Evolutionary conservation across 768 basidiomycete species (phyloP), one percentile per base, ranked within the genome.

Genomic region (Tephrocybe sp.): DNA sequence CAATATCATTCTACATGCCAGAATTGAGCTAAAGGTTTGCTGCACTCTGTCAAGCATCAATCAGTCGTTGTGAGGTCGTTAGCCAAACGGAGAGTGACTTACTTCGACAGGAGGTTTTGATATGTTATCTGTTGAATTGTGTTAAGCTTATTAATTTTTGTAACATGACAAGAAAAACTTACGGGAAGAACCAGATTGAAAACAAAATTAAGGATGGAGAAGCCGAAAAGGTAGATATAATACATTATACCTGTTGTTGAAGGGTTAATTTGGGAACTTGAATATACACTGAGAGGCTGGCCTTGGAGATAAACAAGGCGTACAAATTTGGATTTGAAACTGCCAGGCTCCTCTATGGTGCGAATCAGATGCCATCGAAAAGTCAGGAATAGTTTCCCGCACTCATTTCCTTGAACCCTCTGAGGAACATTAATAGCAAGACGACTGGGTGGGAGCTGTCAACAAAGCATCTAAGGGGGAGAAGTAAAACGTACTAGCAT

Each of bases 1-100:
- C 22, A 46, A 22, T 13, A 46, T 3, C 45, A 46, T 46, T 18
- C 45, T 46, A 18, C 45, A 45, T 21, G 43, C 43, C 43, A 45
- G 11, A 12, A 4, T 45, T 24, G 43, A 45, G 43, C 15, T 33
- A 13, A 45, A 21, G 6, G 21, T 16, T 25, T 45, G 43, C 11
- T 45, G 43, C 9, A 45, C 2, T 18, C 43, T 45, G 33, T 12
- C 7, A 30, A 8, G 2, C 7, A 33, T 13, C n/a, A 15, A 33
- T n/a, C 9, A 33, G 29, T 8, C n/a, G n/a, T n/a, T n/a, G n/a
- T 24, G 24, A 40, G 3, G 18, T 19, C 18, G 6, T 40, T 6
- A 6, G 10, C 19, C 22, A 1, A 23, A 10, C 4, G 24, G 24
- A 3, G 11, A 23, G 18, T 44, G 11, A 44, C 43, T 25, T 37